phyloP scores from a whole-genome alignment of 2,329 filamentous ascomycete species.

The Camptophora hylomeconis region DNA sequence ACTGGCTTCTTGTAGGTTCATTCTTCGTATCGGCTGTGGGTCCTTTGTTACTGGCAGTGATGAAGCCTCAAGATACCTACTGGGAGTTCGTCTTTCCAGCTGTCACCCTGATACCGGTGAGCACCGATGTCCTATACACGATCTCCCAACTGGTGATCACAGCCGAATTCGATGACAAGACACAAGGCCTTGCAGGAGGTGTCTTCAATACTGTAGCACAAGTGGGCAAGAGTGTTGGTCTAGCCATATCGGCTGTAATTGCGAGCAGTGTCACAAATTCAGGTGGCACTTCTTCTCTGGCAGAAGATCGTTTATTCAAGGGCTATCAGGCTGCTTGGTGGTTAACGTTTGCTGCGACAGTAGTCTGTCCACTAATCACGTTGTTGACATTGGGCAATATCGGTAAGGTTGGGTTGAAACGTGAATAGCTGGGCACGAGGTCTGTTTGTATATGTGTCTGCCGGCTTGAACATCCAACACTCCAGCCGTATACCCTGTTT shows the following conservation, averaged over 20 bases:
- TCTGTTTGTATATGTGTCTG: too few species aligned
- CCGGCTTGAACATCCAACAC: too few species aligned
- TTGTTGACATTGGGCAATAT: constrained; percentile 31
- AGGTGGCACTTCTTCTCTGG: neutral
- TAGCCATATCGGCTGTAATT: constrained; percentile 40
- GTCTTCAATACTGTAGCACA: constrained; percentile 49
- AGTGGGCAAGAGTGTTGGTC: constrained; percentile 41
- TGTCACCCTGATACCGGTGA: constrained; percentile 17
- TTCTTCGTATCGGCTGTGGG: constrained; percentile 32
- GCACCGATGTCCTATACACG: constrained; percentile 35
- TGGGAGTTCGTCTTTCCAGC: constrained; percentile 37
- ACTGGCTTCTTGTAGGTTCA: constrained; percentile 27
- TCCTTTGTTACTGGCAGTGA: constrained; percentile 43
- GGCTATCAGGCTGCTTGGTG: constrained; percentile 42
- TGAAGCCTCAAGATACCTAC: constrained; percentile 32
- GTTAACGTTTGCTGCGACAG: constrained; percentile 36
- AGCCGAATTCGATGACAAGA: constrained; percentile 41
- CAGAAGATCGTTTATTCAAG: constrained; percentile 26
- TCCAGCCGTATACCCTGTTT: too few species aligned
- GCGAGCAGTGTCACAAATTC: constrained; percentile 27
- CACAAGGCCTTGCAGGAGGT: constrained; percentile 46
- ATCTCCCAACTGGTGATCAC: constrained; percentile 41
- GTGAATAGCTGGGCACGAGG: too few species aligned
- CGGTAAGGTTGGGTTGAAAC: constrained; percentile 39
- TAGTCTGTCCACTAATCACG: constrained; percentile 22